Conservation (phyloP, 2,329 filamentous ascomycete species). For the Colletotrichum lini region DNA sequence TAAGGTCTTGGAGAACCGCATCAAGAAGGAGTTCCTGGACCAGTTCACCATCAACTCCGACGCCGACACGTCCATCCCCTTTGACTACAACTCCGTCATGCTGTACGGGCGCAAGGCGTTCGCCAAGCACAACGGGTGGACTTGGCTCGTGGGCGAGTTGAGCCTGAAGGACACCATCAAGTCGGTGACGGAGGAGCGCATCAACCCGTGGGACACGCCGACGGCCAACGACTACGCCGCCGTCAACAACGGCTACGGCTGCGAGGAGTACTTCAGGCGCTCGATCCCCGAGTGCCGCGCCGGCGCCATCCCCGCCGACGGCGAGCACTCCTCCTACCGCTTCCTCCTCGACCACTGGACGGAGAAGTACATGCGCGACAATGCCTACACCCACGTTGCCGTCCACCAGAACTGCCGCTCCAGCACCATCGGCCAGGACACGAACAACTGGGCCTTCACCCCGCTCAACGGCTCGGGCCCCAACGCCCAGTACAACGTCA, state of each 20-base stretch:
- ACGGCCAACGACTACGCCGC: slow-evolving; percentile 18
- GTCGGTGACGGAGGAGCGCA: background rate
- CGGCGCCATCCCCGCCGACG: background rate
- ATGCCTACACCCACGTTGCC: slow-evolving; percentile 22
- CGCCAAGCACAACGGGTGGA: slow-evolving; percentile 1
- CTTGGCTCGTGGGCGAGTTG: background rate
- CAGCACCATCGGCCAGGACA: background rate
- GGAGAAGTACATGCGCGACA: slow-evolving; percentile 18
- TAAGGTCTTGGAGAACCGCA: background rate
- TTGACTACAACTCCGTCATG: slow-evolving; percentile 37
- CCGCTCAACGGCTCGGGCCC: slow-evolving; percentile 27
- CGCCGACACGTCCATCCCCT: slow-evolving; percentile 12
- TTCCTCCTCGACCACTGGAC: slow-evolving; percentile 24
- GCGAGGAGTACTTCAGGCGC: slow-evolving; percentile 15
- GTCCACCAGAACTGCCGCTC: slow-evolving; percentile 25
- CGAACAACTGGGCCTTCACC: slow-evolving; percentile 28
- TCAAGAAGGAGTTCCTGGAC: background rate
- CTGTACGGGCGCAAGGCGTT: slow-evolving; percentile 13
- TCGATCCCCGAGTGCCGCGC: slow-evolving; percentile 13
- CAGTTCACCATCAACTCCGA: background rate
- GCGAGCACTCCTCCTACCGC: slow-evolving; percentile 12
- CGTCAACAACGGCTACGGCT: slow-evolving; percentile 25
- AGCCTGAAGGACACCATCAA: background rate
- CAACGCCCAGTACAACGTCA: slow-evolving; percentile 11
- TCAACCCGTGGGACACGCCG: slow-evolving; percentile 12